These are phyloP conservation scores for Cryphonectria parasitica DNA, from an alignment of 2,329 filamentous ascomycete species.

Conservation along the genomic window DNA sequence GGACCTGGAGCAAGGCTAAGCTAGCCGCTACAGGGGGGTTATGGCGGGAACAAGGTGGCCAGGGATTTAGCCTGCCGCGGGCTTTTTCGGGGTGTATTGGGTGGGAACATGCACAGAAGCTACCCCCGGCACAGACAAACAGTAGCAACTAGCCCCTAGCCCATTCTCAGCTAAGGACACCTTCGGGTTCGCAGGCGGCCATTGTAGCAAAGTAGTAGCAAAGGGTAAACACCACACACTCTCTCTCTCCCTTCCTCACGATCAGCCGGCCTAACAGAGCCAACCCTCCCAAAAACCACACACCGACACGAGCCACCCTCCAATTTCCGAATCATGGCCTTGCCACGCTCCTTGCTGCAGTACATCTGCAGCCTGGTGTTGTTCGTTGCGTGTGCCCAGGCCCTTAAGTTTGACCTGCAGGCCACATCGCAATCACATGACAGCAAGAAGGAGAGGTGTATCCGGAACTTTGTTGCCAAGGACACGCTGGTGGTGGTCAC, in stretches of 20 bases:
- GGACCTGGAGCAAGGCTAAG: constrained; percentile 13
- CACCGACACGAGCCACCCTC: constrained; percentile 17
- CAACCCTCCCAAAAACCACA: not conserved
- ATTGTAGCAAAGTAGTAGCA: constrained; percentile 1
- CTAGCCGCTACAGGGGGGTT: not conserved
- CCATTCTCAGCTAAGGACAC: constrained; percentile 25
- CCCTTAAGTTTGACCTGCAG: constrained; percentile 91
- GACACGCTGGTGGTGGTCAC: constrained; percentile 96
- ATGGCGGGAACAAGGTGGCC: not conserved
- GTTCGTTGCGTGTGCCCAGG: constrained; percentile 58
- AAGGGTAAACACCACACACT: not conserved
- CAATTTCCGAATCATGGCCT: constrained; percentile 49
- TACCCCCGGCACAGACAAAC: not conserved
- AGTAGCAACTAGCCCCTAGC: constrained; percentile 20
- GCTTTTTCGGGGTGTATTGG: constrained; percentile 2
- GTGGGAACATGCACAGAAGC: not conserved
- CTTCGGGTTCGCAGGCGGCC: constrained; percentile 17
- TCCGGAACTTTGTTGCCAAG: constrained; percentile 91
- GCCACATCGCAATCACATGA: constrained; percentile 64
- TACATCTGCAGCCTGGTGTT: constrained; percentile 62
- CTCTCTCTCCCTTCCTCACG: not conserved
- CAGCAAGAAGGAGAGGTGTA: constrained; percentile 78
- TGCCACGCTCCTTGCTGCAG: constrained; percentile 57
- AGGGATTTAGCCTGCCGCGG: not conserved
- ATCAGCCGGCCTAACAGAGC: not conserved